Evolutionary conservation across 495 filamentous ascomycete species (phyloP), one percentile per base, ranked within the genome.

Genomic region (Amniculicola lignicola): DNA sequence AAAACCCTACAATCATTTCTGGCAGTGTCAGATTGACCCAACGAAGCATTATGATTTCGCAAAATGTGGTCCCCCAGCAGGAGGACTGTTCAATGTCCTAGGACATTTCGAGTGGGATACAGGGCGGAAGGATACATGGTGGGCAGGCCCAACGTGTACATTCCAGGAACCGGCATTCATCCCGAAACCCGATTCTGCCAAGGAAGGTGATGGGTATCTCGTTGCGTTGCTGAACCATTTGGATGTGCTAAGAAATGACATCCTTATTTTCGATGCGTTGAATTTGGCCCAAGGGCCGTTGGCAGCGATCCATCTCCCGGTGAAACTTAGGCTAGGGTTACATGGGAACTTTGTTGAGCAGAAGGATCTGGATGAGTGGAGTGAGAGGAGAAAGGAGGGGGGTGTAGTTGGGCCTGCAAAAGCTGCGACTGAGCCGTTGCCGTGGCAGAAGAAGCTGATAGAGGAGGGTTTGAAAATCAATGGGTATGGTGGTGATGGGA

Each of bases 101-200:
- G 58, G 62, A 2, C 62, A 65, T 49, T 65, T 43, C 31, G 54
- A 48, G 18, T 65, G 62, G 62, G 47, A 55, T 4, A 40, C 42
- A n/a, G 52, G 54, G 25, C 24, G 31, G 31, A 57, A 62, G 24
- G 62, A 65, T 31, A 47, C 48, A 23, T 65, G 51, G 39, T 62
- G 46, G 42, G 52, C 58, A 5, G 62, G 62, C 12, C 62, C 62
- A 6, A 56, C 58, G 28, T 51, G 53, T 10, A 65, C 62, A 18
- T 62, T 81, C 59, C 80, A 84, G 54, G 80, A 82, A 53, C 80
- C 81, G 0, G 74, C 78, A 0, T 82, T 82, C 54, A 77, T 82
- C 25, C 80, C 80, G 0, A 68, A 68, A 48, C 55, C 64, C 0
- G 72, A 70, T 4, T 67, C 65, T 0, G 35, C 28, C 1, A 61